Conservation (phyloP, 495 filamentous ascomycete genomes). For the Penicillium robsamsonii region DNA sequence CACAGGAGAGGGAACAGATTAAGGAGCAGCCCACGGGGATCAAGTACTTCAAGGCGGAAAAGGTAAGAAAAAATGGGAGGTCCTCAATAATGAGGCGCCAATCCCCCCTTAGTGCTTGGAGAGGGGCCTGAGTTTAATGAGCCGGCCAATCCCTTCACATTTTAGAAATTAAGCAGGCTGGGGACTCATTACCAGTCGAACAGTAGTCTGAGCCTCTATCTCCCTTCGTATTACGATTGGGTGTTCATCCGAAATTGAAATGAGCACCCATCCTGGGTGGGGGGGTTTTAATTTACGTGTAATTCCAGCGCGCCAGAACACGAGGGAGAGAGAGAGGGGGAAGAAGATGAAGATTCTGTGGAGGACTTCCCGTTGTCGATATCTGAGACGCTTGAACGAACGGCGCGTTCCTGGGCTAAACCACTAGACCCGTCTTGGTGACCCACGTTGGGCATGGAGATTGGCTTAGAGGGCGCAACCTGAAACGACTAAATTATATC, state of each 20-base stretch:
- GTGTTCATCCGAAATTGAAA: slow-evolving; percentile 7
- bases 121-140: slow-evolving; percentile 15
- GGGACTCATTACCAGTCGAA: not conserved
- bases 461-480: slow-evolving; percentile 13
- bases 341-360: not conserved
- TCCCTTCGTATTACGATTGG: slow-evolving; percentile 11
- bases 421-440: slow-evolving; percentile 13
- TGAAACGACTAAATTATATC: slow-evolving; percentile 16
- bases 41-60: slow-evolving; percentile 18
- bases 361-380: not conserved
- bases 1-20: slow-evolving; percentile 2
- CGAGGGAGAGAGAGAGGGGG: not conserved
- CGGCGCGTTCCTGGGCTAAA: slow-evolving; percentile 14
- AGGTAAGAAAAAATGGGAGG: not conserved
- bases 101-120: slow-evolving; percentile 11
- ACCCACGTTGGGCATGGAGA: slow-evolving; percentile 17
- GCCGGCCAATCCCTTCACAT: slow-evolving; percentile 20
- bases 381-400: slow-evolving; percentile 13
- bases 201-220: not conserved
- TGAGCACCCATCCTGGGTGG: not conserved
- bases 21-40: slow-evolving; percentile 19
- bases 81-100: not conserved
- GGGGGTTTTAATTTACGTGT: too few species aligned
- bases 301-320: not conserved
- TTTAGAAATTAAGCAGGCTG: slow-evolving; percentile 13